phyloP scores from a whole-genome alignment of 768 basidiomycete species.

The Amylocystis lapponica region DNA sequence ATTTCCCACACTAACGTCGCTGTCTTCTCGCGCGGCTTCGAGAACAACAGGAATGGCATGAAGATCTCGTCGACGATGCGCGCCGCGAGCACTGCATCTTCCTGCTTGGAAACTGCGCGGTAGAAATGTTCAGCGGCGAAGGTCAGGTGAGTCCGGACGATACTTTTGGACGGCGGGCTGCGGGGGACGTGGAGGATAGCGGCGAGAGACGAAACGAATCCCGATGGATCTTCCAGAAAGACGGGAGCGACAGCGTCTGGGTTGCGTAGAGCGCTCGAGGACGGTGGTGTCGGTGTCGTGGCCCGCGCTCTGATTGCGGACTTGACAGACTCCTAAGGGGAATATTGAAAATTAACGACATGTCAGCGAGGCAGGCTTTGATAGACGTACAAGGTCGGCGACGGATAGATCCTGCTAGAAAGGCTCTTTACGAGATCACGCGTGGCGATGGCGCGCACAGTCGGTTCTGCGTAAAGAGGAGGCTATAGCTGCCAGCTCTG shows the following conservation, averaged over 20 bases:
- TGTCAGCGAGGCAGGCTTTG: constrained; percentile 2
- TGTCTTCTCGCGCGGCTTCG: constrained; percentile 65
- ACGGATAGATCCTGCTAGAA: constrained; percentile 22
- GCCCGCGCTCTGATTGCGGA: constrained; percentile 58
- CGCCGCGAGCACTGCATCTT: constrained; percentile 16
- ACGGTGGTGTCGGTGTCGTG: constrained; percentile 60
- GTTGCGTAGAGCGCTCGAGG: constrained; percentile 58
- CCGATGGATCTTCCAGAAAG: constrained; percentile 33
- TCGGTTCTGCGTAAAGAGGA: constrained; percentile 58
- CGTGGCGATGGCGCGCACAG: constrained; percentile 55
- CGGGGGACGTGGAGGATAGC: constrained; percentile 27
- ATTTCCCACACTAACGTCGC: constrained; percentile 67
- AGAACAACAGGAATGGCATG: constrained; percentile 71
- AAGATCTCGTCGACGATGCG: constrained; percentile 47
- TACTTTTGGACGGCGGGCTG: constrained; percentile 43
- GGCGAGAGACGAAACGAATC: constrained; percentile 43
- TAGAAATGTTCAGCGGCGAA: constrained; percentile 51
- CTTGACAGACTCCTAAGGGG: constrained; percentile 46
- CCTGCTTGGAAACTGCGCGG: constrained; percentile 14
- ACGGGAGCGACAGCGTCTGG: constrained; percentile 40
- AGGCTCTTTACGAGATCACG: constrained; percentile 44
- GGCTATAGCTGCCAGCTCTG: constrained; percentile 4
- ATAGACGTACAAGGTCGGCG: constrained; percentile 39
- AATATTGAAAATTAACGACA: not conserved
- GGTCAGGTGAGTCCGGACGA: constrained; percentile 49